These are phyloP conservation scores for Blepharisma stoltei DNA, from an alignment of 73 alveolate genomes.

Conservation along the genomic window DNA sequence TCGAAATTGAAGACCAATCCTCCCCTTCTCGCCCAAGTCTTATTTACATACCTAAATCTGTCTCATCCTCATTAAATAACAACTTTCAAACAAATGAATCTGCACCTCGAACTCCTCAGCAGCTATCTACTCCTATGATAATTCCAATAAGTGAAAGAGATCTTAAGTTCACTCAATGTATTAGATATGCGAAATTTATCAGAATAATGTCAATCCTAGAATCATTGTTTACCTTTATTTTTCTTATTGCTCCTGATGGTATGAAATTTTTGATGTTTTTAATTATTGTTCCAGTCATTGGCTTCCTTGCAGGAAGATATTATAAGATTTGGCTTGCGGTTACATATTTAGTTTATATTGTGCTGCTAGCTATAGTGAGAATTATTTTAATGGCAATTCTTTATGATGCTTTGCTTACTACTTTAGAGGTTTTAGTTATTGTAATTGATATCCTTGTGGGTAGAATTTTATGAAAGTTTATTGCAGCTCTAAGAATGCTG, in stretches of 20 bases:
- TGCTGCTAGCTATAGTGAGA: neutral
- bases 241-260: neutral
- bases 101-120: no score
- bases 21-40: no score
- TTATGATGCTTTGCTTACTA: neutral
- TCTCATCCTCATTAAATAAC: no score
- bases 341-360: neutral
- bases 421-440: neutral
- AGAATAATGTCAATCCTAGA: neutral
- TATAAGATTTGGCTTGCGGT: neutral
- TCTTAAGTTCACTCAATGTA: constrained; percentile 4
- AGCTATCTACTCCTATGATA: neutral
- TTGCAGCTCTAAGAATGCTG: neutral
- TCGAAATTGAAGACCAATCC: no score
- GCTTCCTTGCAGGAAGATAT: neutral
- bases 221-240: neutral
- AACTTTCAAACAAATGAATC: no score
- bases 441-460: neutral
- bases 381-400: neutral
- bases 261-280: neutral
- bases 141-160: constrained; percentile 10
- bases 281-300: neutral
- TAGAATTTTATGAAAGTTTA: neutral
- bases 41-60: no score
- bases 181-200: constrained; percentile 10